A percentile compares a stretch with the other conserved stretches of the same genome.
Evolutionary conservation across 163 green algal genomes (phyloP).

Genomic region (Trebouxia gelatinosa): DNA sequence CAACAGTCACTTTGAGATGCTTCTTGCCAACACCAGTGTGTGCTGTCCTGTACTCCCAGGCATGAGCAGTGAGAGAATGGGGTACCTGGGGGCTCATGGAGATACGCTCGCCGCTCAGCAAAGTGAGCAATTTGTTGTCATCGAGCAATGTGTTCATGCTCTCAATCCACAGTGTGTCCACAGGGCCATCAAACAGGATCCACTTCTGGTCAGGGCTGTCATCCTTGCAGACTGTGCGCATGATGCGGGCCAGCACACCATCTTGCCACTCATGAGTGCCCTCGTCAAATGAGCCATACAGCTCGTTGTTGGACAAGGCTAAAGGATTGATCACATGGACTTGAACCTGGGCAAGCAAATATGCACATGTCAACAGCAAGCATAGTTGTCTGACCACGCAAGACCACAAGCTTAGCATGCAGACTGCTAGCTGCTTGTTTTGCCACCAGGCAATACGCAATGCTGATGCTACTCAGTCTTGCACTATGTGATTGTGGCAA

Average conservation of each 20-base stretch:
- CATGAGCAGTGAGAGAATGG: too few relatives aligned
- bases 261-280: constrained; percentile 90
- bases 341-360: constrained; percentile 56
- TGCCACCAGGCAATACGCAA: too few relatives aligned
- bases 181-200: constrained; percentile 87
- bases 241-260: constrained; percentile 83
- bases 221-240: constrained; percentile 58
- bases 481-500: neutral
- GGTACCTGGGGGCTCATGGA: constrained; percentile 69
- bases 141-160: constrained; percentile 88
- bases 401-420: too few relatives aligned
- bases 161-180: constrained; percentile 91
- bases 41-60: too few relatives aligned
- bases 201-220: constrained; percentile 70
- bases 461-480: too few relatives aligned
- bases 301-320: constrained; percentile 81
- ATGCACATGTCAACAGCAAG: too few relatives aligned
- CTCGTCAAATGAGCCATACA: constrained; percentile 86
- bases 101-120: constrained; percentile 84
- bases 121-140: constrained; percentile 90
- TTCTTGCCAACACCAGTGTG: too few relatives aligned
- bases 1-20: too few relatives aligned
- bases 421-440: too few relatives aligned
- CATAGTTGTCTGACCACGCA: too few relatives aligned
- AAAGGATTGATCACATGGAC: constrained; percentile 89